Base-by-base conservation (phyloP, 1,139 yeast species). In the Nakaseomyces sp. region DNA sequence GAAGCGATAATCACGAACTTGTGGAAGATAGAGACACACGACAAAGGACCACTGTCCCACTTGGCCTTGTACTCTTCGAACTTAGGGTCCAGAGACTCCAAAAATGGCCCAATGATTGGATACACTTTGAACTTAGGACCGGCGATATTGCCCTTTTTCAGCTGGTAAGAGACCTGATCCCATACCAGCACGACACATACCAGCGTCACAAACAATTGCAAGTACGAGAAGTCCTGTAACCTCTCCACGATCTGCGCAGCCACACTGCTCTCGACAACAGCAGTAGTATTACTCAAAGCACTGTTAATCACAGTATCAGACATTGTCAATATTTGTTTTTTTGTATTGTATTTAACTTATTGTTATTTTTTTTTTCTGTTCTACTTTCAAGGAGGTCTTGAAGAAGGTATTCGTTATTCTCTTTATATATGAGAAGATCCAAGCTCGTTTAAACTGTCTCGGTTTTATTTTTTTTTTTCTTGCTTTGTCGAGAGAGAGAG, bases 21-120 rank as follows among this genome's bases (percentile, higher is more conserved):
- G 72, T 91, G 98, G 75, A 91, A 91, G 50, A 91, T 93, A 2
- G 96, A 87, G 43, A 91, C 98, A 72, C 97, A 91, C 16, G 95
- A 82, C 49, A 91, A 73, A 15, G 91, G 91, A 50, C 98, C 98
- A 5, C 94, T 81, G 55, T 77, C 79, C 98, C 98, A 91, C 65
- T 91, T 91, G 45, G 86, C 86, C 63, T 77, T 72, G 66, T 91
- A 91, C 60, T 84, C 96, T 61, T 86, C 95, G 62, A 91, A 91
- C 65, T 89, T 89, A 26, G 98, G 98, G 68, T 91, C 91, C 61
- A 91, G 71, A n/a, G 94, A 81, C 63, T 91, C 97, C 64, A 91
- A 71, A 58, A 91, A 91, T 3, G 98, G 97, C 4, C 98, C 98
- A 55, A 91, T 89, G 45, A 91, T 72, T 1, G 98, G 98, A 88